phyloP scores from a whole-genome alignment of 257 asterid species.

The Henckelia pumila region DNA sequence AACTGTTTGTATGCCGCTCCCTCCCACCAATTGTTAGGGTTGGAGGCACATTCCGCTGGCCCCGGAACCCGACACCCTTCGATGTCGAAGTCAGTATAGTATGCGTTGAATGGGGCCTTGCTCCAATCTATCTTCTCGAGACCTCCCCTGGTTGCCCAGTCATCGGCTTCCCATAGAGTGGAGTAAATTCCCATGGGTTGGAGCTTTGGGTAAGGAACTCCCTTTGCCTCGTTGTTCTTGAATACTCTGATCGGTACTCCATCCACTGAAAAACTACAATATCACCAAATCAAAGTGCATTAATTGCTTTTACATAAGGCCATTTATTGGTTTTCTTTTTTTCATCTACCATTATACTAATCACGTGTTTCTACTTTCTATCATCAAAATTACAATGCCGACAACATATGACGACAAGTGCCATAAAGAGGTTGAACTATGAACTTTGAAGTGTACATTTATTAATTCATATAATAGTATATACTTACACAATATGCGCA shows the following conservation, averaged over 20 bases:
- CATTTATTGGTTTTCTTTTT: too few relatives aligned
- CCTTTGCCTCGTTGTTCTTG: slow-evolving; percentile 74
- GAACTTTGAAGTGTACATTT: too few relatives aligned
- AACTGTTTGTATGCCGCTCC: slow-evolving; percentile 51
- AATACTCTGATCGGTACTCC: slow-evolving; percentile 69
- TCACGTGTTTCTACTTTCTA: too few relatives aligned
- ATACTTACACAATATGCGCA: slow-evolving; percentile 56
- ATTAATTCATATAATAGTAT: too few relatives aligned
- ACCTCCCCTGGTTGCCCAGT: too few relatives aligned
- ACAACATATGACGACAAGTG: too few relatives aligned
- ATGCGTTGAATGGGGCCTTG: slow-evolving; percentile 81
- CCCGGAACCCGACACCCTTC: slow-evolving; percentile 84
- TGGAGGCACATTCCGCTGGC: slow-evolving; percentile 52
- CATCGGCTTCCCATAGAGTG: too few relatives aligned
- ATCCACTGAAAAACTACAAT: slow-evolving; percentile 48
- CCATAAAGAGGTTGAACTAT: too few relatives aligned
- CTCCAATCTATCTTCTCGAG: slow-evolving; percentile 84
- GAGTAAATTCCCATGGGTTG: slow-evolving; percentile 81
- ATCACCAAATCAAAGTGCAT: too few relatives aligned
- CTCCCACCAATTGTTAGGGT: slow-evolving; percentile 80
- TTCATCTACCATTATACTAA: too few relatives aligned
- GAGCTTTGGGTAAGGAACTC: slow-evolving; percentile 62
- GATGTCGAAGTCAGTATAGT: slow-evolving; percentile 80
- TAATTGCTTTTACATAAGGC: too few relatives aligned
- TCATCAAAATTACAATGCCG: too few relatives aligned